A percentile compares a stretch with the other conserved stretches of the same genome.
Evolutionary conservation across 2,329 filamentous ascomycete species (phyloP).

Genomic region (Exophiala sp.): DNA sequence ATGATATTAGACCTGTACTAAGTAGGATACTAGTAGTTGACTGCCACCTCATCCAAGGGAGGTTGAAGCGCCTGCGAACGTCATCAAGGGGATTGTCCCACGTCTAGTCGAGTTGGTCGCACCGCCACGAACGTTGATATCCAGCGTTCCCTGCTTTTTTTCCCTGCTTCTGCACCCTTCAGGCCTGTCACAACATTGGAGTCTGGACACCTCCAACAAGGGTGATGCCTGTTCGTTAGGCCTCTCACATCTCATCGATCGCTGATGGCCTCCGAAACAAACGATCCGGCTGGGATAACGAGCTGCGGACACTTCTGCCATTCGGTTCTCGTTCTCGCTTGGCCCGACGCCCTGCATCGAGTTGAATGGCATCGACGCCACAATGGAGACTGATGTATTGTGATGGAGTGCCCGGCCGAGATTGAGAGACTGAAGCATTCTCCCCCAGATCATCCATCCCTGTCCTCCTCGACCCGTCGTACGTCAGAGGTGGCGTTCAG

Average conservation of each 20-base stretch:
- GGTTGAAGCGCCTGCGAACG: slow-evolving; percentile 7
- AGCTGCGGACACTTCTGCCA: not conserved
- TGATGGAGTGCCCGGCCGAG: not conserved
- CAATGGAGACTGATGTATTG: no score
- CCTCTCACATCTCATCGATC: slow-evolving; percentile 4
- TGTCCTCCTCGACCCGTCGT: not conserved
- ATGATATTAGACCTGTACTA: not conserved
- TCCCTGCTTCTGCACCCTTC: slow-evolving; percentile 4
- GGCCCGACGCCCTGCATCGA: not conserved
- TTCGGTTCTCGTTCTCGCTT: not conserved
- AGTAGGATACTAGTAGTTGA: not conserved
- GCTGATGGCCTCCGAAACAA: not conserved
- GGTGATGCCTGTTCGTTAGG: not conserved
- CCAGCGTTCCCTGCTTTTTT: slow-evolving; percentile 12
- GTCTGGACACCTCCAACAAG: slow-evolving; percentile 13
- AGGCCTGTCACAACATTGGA: not conserved
- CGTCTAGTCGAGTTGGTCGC: slow-evolving; percentile 3
- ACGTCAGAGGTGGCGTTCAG: slow-evolving; percentile 19
- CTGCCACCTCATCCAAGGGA: no score
- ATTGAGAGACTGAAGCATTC: not conserved
- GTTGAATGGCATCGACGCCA: slow-evolving; percentile 1
- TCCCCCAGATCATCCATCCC: slow-evolving; percentile 6
- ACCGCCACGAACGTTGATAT: slow-evolving; percentile 20
- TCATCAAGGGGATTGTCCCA: slow-evolving; percentile 14
- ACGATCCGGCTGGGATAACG: not conserved